A percentile compares a stretch with the other conserved stretches of the same genome.
Conservation (phyloP, 1,139 yeast genomes). For the Blastobotrys buckinghamii region DNA sequence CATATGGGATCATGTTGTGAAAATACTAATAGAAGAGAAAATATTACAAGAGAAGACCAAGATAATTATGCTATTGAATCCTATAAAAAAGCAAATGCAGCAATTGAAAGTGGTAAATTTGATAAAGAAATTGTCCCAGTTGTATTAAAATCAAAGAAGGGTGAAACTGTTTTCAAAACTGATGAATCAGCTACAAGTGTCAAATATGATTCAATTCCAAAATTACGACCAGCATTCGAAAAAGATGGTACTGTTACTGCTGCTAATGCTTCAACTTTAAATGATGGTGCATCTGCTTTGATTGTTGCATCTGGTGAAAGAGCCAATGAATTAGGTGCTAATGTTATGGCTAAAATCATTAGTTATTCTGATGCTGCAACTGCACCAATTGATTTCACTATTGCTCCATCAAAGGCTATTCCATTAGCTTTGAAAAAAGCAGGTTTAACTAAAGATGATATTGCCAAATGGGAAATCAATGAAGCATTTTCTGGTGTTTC, state of each 20-base stretch:
- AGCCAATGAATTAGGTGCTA: slow-evolving; percentile 64
- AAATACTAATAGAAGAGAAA: slow-evolving; percentile 51
- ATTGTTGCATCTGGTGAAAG: slow-evolving; percentile 70
- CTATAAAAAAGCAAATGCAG: slow-evolving; percentile 46
- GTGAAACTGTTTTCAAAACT: slow-evolving; percentile 42
- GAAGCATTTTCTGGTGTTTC: slow-evolving; percentile 96
- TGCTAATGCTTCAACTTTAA: slow-evolving; percentile 86
- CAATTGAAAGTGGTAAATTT: slow-evolving; percentile 45
- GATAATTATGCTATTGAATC: slow-evolving; percentile 49
- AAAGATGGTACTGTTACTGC: slow-evolving; percentile 92
- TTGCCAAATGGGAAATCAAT: slow-evolving; percentile 76
- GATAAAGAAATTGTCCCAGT: slow-evolving; percentile 49
- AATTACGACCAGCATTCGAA: slow-evolving; percentile 83
- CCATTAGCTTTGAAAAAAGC: slow-evolving; percentile 74
- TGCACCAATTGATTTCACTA: slow-evolving; percentile 84
- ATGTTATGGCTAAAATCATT: slow-evolving; percentile 57
- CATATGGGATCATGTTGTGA: slow-evolving; percentile 63
- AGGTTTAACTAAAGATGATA: slow-evolving; percentile 40
- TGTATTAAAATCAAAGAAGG: slow-evolving; percentile 49
- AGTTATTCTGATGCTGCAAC: slow-evolving; percentile 98
- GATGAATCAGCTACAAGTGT: slow-evolving; percentile 69
- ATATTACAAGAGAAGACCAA: slow-evolving; percentile 50
- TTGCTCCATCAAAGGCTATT: slow-evolving; percentile 86
- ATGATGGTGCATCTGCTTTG: slow-evolving; percentile 93
- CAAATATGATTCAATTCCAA: slow-evolving; percentile 59